These are phyloP conservation scores for Monosporascus ibericus DNA, from an alignment of 2,329 filamentous ascomycete genomes.

Conservation along the genomic window DNA sequence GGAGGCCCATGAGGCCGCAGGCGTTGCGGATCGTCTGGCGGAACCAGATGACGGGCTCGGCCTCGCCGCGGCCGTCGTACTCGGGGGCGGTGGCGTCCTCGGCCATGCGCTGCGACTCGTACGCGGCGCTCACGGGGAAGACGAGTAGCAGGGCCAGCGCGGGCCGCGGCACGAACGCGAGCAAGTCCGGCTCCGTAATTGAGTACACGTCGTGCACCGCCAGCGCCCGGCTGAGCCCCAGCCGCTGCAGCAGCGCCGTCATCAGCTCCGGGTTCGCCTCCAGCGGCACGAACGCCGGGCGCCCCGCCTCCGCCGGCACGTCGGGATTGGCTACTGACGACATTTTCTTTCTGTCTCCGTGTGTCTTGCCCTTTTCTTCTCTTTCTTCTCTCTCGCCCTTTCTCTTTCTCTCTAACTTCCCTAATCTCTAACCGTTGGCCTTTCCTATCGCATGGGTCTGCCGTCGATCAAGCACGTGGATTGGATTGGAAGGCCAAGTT, in stretches of 20 bases:
- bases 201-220: constrained; percentile 88
- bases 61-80: constrained; percentile 61
- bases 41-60: constrained; percentile 85
- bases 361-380: not conserved
- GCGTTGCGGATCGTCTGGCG: constrained; percentile 91
- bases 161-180: constrained; percentile 82
- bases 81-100: constrained; percentile 62
- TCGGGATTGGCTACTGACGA: constrained; percentile 28
- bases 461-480: too few relatives aligned
- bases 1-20: constrained; percentile 81
- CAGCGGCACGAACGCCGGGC: constrained; percentile 51
- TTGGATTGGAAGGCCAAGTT: too few relatives aligned
- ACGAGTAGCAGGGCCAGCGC: constrained; percentile 85
- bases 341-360: constrained; percentile 4
- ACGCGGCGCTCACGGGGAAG: constrained; percentile 75
- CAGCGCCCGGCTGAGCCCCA: constrained; percentile 74
- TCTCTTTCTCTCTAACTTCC: too few relatives aligned
- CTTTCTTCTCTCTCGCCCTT: too few relatives aligned
- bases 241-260: constrained; percentile 71
- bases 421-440: too few relatives aligned
- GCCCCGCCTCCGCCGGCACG: constrained; percentile 23
- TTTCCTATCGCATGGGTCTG: too few relatives aligned
- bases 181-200: constrained; percentile 76
- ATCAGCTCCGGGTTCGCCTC: constrained; percentile 84
- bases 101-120: constrained; percentile 67